phyloP scores from a whole-genome alignment of 176 grass and related monocot species.

The Musa troglodytarum region DNA sequence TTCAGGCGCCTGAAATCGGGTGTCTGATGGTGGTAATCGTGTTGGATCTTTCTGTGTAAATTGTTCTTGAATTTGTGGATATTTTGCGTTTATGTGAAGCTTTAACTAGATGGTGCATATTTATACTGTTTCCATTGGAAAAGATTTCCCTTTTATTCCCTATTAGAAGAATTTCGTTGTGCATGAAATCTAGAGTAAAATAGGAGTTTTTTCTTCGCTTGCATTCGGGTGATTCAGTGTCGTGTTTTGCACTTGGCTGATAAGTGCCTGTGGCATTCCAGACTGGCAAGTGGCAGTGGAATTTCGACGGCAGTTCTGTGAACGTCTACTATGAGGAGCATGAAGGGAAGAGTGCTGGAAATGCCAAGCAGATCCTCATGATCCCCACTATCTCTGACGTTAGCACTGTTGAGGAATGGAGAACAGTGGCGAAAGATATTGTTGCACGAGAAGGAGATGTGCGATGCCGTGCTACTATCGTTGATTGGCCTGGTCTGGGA shows the following conservation, averaged over 20 bases:
- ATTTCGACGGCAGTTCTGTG: constrained; percentile 48
- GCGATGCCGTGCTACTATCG: constrained; percentile 68
- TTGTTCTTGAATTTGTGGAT: not conserved
- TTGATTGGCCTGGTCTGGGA: constrained; percentile 93
- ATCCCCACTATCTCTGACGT: constrained; percentile 95
- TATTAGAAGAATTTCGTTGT: not conserved
- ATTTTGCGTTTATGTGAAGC: not conserved
- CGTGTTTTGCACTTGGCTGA: constrained; percentile 13
- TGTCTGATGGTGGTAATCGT: not conserved
- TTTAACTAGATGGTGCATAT: not conserved
- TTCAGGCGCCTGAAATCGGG: not conserved
- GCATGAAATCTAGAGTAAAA: not conserved
- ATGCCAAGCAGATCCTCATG: constrained; percentile 81
- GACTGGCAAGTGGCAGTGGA: constrained; percentile 90
- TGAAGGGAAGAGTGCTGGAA: constrained; percentile 28
- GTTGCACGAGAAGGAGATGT: constrained; percentile 53
- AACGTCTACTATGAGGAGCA: constrained; percentile 78
- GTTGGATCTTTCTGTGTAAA: not conserved
- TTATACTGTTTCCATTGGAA: not conserved
- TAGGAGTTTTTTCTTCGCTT: not conserved
- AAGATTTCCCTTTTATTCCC: not conserved
- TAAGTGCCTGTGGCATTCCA: constrained; percentile 29
- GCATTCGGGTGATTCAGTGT: constrained; percentile 3
- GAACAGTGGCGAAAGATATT: constrained; percentile 64
- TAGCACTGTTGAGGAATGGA: constrained; percentile 92